Conservation (phyloP, 768 basidiomycete genomes). For the Termitomyces sp. region DNA sequence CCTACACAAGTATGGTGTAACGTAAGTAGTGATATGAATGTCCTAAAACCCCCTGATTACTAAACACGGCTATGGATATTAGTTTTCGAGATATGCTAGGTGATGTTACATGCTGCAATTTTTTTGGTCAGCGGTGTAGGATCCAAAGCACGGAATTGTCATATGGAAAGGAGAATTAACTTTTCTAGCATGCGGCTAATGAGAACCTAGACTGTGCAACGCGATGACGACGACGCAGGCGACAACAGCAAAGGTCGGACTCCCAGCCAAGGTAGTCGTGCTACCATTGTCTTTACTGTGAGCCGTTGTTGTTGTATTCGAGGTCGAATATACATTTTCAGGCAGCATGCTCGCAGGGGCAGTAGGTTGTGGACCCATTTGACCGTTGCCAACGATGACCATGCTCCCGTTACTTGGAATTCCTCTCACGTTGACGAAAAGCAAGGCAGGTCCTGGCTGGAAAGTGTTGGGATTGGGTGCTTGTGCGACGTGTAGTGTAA, state of each 20-base stretch:
- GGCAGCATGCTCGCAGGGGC: constrained; percentile 22
- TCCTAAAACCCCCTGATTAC: background rate
- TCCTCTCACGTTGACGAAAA: constrained; percentile 81
- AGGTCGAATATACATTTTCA: constrained; percentile 1
- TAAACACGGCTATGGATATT: too few relatives aligned
- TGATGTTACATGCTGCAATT: background rate
- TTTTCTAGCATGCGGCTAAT: background rate
- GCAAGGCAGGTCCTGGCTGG: constrained; percentile 81
- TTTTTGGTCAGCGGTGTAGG: background rate
- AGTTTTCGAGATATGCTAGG: background rate
- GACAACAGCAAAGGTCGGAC: background rate
- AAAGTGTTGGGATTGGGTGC: constrained; percentile 80
- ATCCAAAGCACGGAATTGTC: background rate
- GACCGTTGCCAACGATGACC: constrained; percentile 76
- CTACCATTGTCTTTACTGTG: background rate
- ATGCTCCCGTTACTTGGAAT: constrained; percentile 77
- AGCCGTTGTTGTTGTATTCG: background rate
- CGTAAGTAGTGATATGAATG: background rate
- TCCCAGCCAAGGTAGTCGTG: background rate
- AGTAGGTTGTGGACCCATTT: constrained; percentile 65
- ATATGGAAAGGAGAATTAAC: too few relatives aligned
- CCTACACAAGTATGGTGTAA: background rate
- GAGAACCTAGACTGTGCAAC: background rate
- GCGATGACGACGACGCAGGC: background rate
- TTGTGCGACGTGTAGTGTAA: constrained; percentile 76